These are phyloP conservation scores for Candida coquimbonensis DNA, from an alignment of 805 yeast genomes.

Conservation along the genomic window DNA sequence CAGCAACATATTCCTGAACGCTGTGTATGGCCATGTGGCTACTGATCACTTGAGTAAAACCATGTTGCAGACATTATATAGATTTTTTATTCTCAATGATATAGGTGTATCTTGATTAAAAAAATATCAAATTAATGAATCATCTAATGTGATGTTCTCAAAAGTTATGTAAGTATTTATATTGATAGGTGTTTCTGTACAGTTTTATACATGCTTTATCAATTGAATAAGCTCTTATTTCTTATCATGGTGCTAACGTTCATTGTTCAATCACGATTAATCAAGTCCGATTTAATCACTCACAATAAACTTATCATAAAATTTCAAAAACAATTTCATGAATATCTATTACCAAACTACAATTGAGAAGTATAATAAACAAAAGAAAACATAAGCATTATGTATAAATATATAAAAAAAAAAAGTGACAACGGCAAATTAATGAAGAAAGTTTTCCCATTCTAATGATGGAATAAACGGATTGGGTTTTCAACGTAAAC, in stretches of 20 bases:
- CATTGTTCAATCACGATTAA: no score
- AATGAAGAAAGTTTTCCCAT: neutral
- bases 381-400: neutral
- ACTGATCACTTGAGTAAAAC: conserved; percentile 98
- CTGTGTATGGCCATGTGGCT: conserved; percentile 90
- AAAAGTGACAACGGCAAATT: neutral
- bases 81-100: conserved; percentile 1
- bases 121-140: neutral
- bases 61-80: conserved; percentile 87
- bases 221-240: no score
- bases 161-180: no score
- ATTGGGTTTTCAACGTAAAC: conserved; percentile 96
- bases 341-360: no score
- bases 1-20: conserved; percentile 99
- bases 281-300: no score
- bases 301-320: no score
- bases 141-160: neutral
- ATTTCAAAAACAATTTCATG: no score
- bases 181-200: no score
- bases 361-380: neutral
- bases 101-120: neutral
- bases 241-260: no score
- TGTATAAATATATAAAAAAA: neutral
- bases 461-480: conserved; percentile 91
- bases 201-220: no score